Percentiles rank a stretch among this genome's conserved stretches.
Conservation (phyloP, 1,284 basidiomycete species). For the Cutaneotrichosporon daszewskae region DNA sequence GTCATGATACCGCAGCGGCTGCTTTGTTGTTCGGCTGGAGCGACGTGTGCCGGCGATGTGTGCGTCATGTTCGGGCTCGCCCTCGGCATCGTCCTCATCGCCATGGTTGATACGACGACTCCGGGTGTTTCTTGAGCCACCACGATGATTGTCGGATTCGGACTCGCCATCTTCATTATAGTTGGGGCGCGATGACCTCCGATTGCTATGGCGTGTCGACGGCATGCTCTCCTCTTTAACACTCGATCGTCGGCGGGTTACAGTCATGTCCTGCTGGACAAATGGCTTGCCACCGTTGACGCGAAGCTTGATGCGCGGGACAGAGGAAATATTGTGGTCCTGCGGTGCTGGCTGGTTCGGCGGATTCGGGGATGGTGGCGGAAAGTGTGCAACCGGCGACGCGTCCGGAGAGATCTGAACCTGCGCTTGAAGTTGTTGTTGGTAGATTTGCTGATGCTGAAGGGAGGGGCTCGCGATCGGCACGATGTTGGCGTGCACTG, state of each 20-base stretch:
- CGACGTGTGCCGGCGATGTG: constrained; percentile 38
- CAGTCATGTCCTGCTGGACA: no score
- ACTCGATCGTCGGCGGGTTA: no score
- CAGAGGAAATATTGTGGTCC: not conserved
- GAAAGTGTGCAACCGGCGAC: not conserved
- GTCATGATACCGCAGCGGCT: constrained; percentile 43
- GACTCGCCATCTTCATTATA: constrained; percentile 25
- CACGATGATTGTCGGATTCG: no score
- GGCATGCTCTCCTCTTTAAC: not conserved
- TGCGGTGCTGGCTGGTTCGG: not conserved
- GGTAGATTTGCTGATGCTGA: constrained; percentile 3
- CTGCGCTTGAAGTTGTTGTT: constrained; percentile 1
- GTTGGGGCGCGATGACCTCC: constrained; percentile 3
- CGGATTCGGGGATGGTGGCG: not conserved
- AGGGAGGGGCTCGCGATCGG: no score
- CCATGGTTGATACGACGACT: no score
- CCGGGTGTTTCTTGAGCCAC: no score
- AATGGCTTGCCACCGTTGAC: not conserved
- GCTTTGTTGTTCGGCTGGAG: constrained; percentile 44
- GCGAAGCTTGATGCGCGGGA: constrained; percentile 17
- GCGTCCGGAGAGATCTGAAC: not conserved
- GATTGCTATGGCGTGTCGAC: constrained; percentile 1
- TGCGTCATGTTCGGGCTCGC: constrained; percentile 11
- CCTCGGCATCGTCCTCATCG: constrained; percentile 11
- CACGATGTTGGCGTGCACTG: no score